Conservation (phyloP, 2,329 filamentous ascomycete species). For the Cladosporium austrohemisphaericum region DNA sequence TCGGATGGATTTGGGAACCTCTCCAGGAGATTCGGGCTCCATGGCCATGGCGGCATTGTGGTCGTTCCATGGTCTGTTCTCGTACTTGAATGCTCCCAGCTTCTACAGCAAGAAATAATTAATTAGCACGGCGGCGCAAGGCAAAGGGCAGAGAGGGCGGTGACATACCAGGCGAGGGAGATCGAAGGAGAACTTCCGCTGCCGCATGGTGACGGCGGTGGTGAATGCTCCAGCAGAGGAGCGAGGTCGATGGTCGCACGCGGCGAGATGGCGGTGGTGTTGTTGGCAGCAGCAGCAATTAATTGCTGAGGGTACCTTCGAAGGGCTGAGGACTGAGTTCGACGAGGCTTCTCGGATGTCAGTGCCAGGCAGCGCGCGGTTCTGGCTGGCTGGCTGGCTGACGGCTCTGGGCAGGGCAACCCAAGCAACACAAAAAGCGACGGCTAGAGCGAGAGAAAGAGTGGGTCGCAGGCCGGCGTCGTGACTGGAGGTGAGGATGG, state of each 20-base stretch:
- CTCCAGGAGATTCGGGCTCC: conserved; percentile 35
- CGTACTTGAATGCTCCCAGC: conserved; percentile 26
- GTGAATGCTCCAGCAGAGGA: conserved; percentile 2
- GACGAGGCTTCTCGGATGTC: not conserved
- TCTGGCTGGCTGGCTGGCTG: not conserved
- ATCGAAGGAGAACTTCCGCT: conserved; percentile 45
- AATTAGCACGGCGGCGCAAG: conserved; percentile 15
- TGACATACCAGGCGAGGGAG: conserved; percentile 38
- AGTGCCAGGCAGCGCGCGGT: not conserved
- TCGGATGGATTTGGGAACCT: conserved; percentile 42
- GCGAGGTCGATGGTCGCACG: conserved; percentile 1
- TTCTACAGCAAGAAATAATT: conserved; percentile 21
- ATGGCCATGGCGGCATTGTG: conserved; percentile 20
- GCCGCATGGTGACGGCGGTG: conserved; percentile 28
- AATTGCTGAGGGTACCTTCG: too few species aligned
- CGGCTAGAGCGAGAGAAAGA: too few species aligned
- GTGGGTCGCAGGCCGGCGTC: too few species aligned
- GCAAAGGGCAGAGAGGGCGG: conserved; percentile 2
- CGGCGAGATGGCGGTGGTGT: too few species aligned
- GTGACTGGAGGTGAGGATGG: too few species aligned
- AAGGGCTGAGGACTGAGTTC: too few species aligned
- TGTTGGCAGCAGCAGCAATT: too few species aligned
- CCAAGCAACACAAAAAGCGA: conserved; percentile 6
- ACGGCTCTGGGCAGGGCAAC: not conserved
- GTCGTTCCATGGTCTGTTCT: conserved; percentile 28